Percentiles rank a stretch among this genome's conserved stretches.
phyloP scores from a whole-genome alignment of 176 grass and related monocot species.

The Bromus sterilis region DNA sequence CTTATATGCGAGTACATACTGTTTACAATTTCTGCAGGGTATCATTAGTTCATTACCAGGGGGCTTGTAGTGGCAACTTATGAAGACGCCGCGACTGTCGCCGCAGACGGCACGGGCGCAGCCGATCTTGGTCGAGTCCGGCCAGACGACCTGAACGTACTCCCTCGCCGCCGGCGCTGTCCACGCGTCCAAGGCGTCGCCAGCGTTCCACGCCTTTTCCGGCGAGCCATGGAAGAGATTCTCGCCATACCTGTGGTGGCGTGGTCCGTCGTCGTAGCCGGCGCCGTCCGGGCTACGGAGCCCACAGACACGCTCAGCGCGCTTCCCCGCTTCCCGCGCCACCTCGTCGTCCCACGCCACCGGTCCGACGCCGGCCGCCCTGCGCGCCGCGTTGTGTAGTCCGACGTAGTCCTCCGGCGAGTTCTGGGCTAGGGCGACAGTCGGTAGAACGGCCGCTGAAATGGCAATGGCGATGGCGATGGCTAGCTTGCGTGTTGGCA shows the following conservation, averaged over 20 bases:
- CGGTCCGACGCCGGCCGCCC: not conserved
- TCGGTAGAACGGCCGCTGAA: not conserved
- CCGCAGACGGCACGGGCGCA: not conserved
- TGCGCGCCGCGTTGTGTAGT: not conserved
- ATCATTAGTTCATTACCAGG: not conserved
- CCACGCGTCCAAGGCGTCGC: not conserved
- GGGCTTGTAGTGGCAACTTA: slow-evolving; percentile 1
- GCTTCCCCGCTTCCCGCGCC: not conserved
- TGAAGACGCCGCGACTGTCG: not conserved
- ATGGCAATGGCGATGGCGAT: not conserved
- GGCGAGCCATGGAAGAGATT: not conserved
- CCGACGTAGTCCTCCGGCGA: not conserved
- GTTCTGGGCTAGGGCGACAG: not conserved
- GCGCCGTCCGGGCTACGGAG: not conserved
- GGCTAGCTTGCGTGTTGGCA: not conserved
- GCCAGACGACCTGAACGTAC: not conserved
- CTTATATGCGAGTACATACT: too few species aligned
- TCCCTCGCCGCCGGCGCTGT: not conserved
- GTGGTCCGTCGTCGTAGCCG: not conserved
- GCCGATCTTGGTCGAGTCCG: not conserved
- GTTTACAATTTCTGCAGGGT: not conserved
- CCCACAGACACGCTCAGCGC: not conserved
- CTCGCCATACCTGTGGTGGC: not conserved
- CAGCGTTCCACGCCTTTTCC: not conserved
- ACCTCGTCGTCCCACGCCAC: not conserved